Percentiles rank a stretch among this genome's conserved stretches.
These are phyloP conservation scores for Nasturtium officinale DNA, from an alignment of 345 rosid genomes.

Conservation along the genomic window DNA sequence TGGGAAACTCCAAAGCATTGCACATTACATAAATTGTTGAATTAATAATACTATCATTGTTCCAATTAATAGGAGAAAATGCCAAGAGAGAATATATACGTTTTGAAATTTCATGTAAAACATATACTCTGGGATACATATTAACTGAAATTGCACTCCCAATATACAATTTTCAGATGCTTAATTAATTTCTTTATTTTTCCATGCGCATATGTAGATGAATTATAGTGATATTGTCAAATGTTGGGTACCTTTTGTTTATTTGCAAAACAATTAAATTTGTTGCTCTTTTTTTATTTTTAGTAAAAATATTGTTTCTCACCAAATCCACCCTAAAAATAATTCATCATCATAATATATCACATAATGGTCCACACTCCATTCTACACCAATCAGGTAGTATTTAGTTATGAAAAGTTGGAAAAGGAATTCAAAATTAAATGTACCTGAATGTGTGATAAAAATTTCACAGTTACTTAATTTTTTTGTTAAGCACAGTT, in stretches of 20 bases:
- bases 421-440: neutral
- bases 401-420: neutral
- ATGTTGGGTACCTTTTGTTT: no score
- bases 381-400: neutral
- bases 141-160: neutral
- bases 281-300: no score
- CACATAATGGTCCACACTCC: neutral
- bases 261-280: no score
- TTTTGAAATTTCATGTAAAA: neutral
- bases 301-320: no score
- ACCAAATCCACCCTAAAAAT: no score
- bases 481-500: no score
- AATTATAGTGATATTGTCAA: no score
- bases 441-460: neutral
- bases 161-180: neutral
- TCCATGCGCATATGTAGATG: no score
- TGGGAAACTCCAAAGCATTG: slow-evolving; percentile 25
- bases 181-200: neutral
- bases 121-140: neutral
- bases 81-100: neutral
- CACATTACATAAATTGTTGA: slow-evolving; percentile 12
- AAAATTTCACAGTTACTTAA: no score
- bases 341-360: neutral
- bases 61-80: slow-evolving; percentile 6
- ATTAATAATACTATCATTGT: slow-evolving; percentile 5